Percentiles rank a stretch among this genome's conserved stretches.
Conservation (phyloP, 2,329 filamentous ascomycete species). For the Cercospora zeae-maydis region DNA sequence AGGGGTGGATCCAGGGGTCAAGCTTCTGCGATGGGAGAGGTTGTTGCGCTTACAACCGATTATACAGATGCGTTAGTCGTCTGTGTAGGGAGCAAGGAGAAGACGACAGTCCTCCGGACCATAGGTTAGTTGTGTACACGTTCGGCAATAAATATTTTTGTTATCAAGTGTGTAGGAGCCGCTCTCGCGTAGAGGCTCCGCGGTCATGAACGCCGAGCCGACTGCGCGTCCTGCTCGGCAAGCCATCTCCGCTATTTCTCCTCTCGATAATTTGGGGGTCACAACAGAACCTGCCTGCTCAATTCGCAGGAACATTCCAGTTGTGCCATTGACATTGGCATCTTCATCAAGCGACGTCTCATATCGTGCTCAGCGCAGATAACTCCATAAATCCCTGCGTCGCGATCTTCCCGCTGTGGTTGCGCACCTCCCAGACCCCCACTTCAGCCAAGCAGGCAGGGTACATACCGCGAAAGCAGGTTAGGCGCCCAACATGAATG, state of each 20-base stretch:
- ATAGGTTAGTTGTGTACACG: not conserved
- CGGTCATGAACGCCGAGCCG: constrained; percentile 18
- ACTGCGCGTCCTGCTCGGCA: not conserved
- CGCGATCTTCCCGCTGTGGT: not conserved
- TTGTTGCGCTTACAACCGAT: not conserved
- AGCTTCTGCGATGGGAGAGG: not conserved
- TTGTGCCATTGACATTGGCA: not conserved
- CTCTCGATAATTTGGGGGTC: not conserved
- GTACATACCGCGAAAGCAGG: not conserved
- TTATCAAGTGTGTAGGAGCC: too few relatives aligned
- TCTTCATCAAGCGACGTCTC: not conserved
- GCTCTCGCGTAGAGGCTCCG: constrained; percentile 13
- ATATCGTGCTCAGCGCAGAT: not conserved
- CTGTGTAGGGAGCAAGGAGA: not conserved
- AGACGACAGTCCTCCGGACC: not conserved
- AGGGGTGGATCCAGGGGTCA: not conserved
- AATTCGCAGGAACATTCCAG: not conserved
- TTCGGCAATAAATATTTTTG: not conserved
- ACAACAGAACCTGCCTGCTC: not conserved
- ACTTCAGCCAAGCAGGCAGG: not conserved
- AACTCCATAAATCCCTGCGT: not conserved
- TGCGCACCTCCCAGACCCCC: not conserved
- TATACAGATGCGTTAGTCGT: not conserved
- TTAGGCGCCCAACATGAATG: constrained; percentile 1
- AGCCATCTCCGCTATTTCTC: not conserved